Base-by-base conservation (phyloP, 1,139 yeast species). In the Diutina sp. region DNA sequence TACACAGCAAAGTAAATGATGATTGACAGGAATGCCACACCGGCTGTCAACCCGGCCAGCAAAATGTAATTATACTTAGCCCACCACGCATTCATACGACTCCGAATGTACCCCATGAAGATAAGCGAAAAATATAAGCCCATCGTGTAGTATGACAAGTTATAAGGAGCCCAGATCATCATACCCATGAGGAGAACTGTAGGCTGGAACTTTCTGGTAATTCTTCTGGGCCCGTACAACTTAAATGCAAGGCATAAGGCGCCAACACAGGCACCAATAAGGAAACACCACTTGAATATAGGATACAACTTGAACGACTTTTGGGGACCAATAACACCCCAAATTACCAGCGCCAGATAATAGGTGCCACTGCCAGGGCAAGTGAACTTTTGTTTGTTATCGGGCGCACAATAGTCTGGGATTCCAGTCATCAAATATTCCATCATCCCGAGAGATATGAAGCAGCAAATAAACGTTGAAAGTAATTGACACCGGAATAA, bases 251-350 rank as follows among this genome's bases (percentile, higher is more conserved):
- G 88, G 87, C 28, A 81, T 80, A 38, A 61, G 67, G 64, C 82
- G 83, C 1, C 87, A 87, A 87, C 87, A 83, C 87, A 87, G 83
- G 59, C 61, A 84, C 79, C 60, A 80, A 69, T 58, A 81, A 76
- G 0, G 87, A 87, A 46, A 82, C 77, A 28, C 87, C 88, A 2
- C 65, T 74, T 79, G 58, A 78, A 63, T 35, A 67, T 70, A 56
- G 74, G 71, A 12, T 38, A 51, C 54, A 38, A 51, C 21, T 51
- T 45, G 47, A 51, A 51, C 6, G 46, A 25, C 32, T 38, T 51
- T 64, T 78, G 72, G 29, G 90, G 90, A 32, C 89, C 90, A 62
- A 85, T 82, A 55, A 80, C 80, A 59, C 89, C 88, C 81, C 84
- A 82, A 29, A 80, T 68, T 18, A 82, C 78, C 8, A 83, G 75